phyloP scores from a whole-genome alignment of 1,284 basidiomycete species.

The Entoloma clypeatum region DNA sequence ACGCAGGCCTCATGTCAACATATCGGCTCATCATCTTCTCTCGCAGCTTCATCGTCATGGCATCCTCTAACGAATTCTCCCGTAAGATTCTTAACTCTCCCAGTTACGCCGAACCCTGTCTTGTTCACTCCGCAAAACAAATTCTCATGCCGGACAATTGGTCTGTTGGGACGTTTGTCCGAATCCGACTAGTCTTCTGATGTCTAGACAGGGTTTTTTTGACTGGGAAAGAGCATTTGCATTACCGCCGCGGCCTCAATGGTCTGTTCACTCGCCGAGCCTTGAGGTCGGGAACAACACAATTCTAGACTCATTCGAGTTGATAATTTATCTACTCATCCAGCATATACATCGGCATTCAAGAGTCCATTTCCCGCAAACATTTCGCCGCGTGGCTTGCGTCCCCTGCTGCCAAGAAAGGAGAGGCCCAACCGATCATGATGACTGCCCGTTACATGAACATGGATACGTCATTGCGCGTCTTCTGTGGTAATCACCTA shows the following conservation, averaged over 20 bases:
- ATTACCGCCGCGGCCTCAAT: conserved; percentile 92
- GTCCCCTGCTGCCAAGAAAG: conserved; percentile 44
- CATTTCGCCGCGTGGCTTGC: conserved; percentile 75
- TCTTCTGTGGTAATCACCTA: conserved; percentile 93
- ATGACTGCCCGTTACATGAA: conserved; percentile 89
- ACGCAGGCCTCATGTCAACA: conserved; percentile 1
- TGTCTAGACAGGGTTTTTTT: conserved; percentile 80
- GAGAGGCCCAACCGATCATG: conserved; percentile 74
- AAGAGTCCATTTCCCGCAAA: conserved; percentile 82
- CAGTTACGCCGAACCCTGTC: conserved; percentile 85
- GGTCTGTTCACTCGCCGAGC: conserved; percentile 93
- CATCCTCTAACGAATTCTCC: conserved; percentile 85
- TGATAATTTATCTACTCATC: conserved; percentile 11
- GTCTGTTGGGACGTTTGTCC: conserved; percentile 37
- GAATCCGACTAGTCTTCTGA: conserved; percentile 7
- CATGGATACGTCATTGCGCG: conserved; percentile 95
- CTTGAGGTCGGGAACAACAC: conserved; percentile 76
- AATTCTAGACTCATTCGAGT: neutral
- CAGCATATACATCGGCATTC: conserved; percentile 85
- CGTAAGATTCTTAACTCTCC: conserved; percentile 95
- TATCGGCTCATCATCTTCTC: conserved; percentile 11
- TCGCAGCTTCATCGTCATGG: conserved; percentile 94
- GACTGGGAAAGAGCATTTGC: conserved; percentile 90
- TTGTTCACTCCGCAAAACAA: conserved; percentile 91
- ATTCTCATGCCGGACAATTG: conserved; percentile 90